These are phyloP conservation scores for Yamagishiella unicocca DNA, from an alignment of 139 green algal genomes.

Conservation along the genomic window DNA sequence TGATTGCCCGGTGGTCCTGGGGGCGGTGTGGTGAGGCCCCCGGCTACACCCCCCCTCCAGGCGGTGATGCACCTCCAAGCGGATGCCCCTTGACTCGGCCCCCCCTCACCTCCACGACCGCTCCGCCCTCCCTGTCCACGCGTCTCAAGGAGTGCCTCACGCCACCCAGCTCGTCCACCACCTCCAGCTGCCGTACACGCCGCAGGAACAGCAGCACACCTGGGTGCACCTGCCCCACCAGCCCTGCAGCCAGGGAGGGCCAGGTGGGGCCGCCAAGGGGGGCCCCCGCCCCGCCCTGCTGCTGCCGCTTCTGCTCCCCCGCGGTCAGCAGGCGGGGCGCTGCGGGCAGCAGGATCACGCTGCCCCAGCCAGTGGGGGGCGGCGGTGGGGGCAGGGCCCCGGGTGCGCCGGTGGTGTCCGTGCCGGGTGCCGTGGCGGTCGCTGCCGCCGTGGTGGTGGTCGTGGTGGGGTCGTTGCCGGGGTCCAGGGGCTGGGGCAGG, in stretches of 20 bases:
- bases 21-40: too few relatives aligned
- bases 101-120: slow-evolving; percentile 19
- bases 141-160: slow-evolving; percentile 19
- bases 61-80: too few relatives aligned
- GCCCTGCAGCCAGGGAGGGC: background rate
- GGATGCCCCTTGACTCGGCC: background rate
- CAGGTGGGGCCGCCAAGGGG: background rate
- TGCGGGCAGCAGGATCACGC: slow-evolving; percentile 37
- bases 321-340: slow-evolving; percentile 18
- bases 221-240: slow-evolving; percentile 34
- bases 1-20: too few relatives aligned
- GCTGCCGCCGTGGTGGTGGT: background rate
- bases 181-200: slow-evolving; percentile 22
- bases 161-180: slow-evolving; percentile 15
- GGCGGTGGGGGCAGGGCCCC: background rate
- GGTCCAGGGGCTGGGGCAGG: slow-evolving; percentile 41
- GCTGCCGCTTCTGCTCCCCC: background rate
- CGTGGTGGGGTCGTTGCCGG: background rate
- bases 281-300: background rate
- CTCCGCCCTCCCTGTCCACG: slow-evolving; percentile 8
- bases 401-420: background rate
- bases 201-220: slow-evolving; percentile 51
- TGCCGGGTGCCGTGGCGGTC: background rate
- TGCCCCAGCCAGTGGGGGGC: slow-evolving; percentile 32
- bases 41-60: too few relatives aligned